Percentiles rank a stretch among this genome's conserved stretches.
Conservation (phyloP, 148 eudicot species). For the Rhododendron williamsianum region DNA sequence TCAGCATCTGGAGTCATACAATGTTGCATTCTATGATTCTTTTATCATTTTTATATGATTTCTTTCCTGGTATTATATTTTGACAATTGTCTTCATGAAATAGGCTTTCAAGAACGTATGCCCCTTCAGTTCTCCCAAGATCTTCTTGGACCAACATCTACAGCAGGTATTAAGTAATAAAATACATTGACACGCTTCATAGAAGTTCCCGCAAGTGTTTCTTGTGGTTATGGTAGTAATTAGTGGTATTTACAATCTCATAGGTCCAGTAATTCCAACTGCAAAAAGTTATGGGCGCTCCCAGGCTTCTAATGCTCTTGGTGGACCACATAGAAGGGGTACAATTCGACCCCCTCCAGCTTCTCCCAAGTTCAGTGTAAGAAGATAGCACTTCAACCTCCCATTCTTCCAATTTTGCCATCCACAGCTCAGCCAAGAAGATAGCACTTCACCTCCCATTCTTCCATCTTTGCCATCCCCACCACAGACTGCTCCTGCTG, state of each 20-base stretch:
- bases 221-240: constrained; percentile 5
- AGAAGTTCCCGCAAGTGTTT: background rate
- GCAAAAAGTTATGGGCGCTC: constrained; percentile 12
- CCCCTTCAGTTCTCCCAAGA: background rate
- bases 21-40: background rate
- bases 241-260: constrained; percentile 2
- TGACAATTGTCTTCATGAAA: background rate
- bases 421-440: constrained; percentile 15
- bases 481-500: background rate
- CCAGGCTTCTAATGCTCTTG: constrained; percentile 4
- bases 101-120: background rate
- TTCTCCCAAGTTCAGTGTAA: constrained; percentile 20
- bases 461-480: background rate
- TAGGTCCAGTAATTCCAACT: constrained; percentile 20
- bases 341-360: constrained; percentile 7
- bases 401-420: background rate
- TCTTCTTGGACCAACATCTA: background rate
- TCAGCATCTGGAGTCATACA: background rate
- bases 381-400: constrained; percentile 6
- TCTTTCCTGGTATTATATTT: background rate
- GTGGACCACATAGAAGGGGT: constrained; percentile 8
- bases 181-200: background rate
- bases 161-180: background rate
- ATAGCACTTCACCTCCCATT: background rate
- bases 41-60: background rate